phyloP scores from a whole-genome alignment of 2,329 filamentous ascomycete genomes.

The Fusarium buxicola region DNA sequence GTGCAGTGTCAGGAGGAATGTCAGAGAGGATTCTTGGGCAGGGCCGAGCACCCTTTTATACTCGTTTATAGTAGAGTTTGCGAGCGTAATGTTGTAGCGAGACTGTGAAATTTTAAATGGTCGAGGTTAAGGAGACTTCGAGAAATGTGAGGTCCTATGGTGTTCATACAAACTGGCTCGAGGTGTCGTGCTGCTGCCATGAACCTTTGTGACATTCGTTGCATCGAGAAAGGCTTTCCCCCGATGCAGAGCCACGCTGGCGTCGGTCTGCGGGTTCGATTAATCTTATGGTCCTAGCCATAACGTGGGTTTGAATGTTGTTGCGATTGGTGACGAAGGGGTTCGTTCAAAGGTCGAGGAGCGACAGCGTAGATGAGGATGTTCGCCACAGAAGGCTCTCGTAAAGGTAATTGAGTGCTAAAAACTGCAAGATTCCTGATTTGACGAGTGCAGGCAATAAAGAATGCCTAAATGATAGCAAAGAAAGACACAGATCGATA shows the following conservation, averaged over 20 bases:
- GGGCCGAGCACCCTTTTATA: background rate
- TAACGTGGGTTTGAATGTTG: background rate
- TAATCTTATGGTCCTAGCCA: conserved; percentile 5
- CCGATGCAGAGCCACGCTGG: background rate
- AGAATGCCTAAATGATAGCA: background rate
- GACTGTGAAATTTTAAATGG: conserved; percentile 9
- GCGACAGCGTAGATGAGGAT: background rate
- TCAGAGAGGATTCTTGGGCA: background rate
- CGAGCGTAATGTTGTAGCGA: background rate
- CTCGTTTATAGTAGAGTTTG: background rate
- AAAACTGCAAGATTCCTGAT: background rate
- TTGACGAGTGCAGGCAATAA: too few species aligned
- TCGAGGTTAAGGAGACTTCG: conserved; percentile 8
- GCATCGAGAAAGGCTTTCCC: background rate
- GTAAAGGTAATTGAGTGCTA: background rate
- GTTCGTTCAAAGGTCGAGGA: background rate
- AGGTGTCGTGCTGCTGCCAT: background rate
- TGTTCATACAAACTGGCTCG: conserved; percentile 20
- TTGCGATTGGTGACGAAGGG: conserved; percentile 4
- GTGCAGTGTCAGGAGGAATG: background rate
- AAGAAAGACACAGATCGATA: background rate
- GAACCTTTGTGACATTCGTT: background rate
- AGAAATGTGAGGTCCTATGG: background rate
- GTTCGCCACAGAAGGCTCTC: background rate
- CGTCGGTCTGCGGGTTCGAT: background rate